These are phyloP conservation scores for Claviceps pazoutovae DNA, from an alignment of 2,329 filamentous ascomycete genomes.

Conservation along the genomic window DNA sequence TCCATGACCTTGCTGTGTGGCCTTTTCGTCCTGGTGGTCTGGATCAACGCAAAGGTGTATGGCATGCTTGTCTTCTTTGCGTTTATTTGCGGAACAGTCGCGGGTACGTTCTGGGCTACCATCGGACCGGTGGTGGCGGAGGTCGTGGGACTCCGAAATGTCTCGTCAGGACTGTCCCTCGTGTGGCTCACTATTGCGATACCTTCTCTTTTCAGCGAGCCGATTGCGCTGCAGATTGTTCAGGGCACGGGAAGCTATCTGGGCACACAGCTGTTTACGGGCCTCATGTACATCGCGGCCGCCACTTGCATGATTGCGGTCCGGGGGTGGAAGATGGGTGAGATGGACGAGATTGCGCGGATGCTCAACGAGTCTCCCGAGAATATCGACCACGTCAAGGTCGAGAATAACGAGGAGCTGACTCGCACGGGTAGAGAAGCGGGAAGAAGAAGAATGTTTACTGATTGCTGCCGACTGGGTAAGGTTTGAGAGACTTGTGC, in stretches of 20 bases:
- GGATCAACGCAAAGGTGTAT: slow-evolving; percentile 52
- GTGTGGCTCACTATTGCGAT: slow-evolving; percentile 59
- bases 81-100: slow-evolving; percentile 54
- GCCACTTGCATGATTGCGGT: slow-evolving; percentile 18
- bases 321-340: slow-evolving; percentile 25
- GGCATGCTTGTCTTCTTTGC: slow-evolving; percentile 59
- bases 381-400: slow-evolving; percentile 17
- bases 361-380: slow-evolving; percentile 16
- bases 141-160: slow-evolving; percentile 53
- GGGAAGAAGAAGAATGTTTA: slow-evolving; percentile 19
- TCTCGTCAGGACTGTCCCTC: slow-evolving; percentile 55
- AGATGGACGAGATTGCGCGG: slow-evolving; percentile 19
- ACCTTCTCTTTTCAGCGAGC: slow-evolving; percentile 55
- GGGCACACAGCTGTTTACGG: slow-evolving; percentile 43
- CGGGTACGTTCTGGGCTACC: slow-evolving; percentile 58
- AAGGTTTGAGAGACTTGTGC: slow-evolving; percentile 10
- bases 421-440: slow-evolving; percentile 15
- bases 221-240: slow-evolving; percentile 45
- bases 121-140: slow-evolving; percentile 59
- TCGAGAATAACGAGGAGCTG: slow-evolving; percentile 17
- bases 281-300: slow-evolving; percentile 44
- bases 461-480: slow-evolving; percentile 16
- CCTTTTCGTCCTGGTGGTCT: slow-evolving; percentile 54
- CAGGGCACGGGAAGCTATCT: slow-evolving; percentile 32
- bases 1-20: slow-evolving; percentile 50